phyloP scores from a whole-genome alignment of 1,284 basidiomycete genomes.

The Schizopora paradoxa region DNA sequence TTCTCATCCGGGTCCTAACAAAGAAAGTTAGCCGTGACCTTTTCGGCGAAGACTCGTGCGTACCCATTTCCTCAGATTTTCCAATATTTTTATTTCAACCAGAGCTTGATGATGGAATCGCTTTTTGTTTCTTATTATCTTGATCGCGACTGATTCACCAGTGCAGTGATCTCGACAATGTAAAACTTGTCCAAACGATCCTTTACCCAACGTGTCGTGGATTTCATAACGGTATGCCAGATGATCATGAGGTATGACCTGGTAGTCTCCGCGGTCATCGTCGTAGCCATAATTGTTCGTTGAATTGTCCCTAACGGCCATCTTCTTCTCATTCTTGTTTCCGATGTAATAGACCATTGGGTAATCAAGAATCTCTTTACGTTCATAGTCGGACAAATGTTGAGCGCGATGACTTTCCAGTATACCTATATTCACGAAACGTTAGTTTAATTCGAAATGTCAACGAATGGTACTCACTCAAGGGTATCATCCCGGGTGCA shows the following conservation, averaged over 20 bases:
- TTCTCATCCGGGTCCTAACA: slow-evolving; percentile 90
- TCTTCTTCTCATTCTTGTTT: slow-evolving; percentile 75
- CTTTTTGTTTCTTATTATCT: slow-evolving; percentile 99
- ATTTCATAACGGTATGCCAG: slow-evolving; percentile 96
- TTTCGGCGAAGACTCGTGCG: slow-evolving; percentile 25
- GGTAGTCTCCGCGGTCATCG: slow-evolving; percentile 97
- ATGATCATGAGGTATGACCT: slow-evolving; percentile 87
- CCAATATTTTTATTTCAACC: slow-evolving; percentile 97
- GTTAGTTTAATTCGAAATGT: slow-evolving; percentile 4
- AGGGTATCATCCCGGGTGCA: slow-evolving; percentile 60
- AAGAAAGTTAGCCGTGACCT: slow-evolving; percentile 13
- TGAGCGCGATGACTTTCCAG: slow-evolving; percentile 57
- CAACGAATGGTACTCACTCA: slow-evolving; percentile 48
- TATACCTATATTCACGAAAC: slow-evolving; percentile 39
- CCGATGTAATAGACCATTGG: slow-evolving; percentile 84
- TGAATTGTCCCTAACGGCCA: slow-evolving; percentile 63
- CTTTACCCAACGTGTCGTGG: slow-evolving; percentile 89
- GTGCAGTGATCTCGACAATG: slow-evolving; percentile 96
- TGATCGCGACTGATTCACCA: slow-evolving; percentile 96
- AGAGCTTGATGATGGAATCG: slow-evolving; percentile 98
- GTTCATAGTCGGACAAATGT: slow-evolving; percentile 80
- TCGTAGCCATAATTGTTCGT: slow-evolving; percentile 96
- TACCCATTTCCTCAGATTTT: slow-evolving; percentile 96
- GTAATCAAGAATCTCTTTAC: slow-evolving; percentile 89
- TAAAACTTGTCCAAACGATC: slow-evolving; percentile 97